A percentile compares a stretch with the other conserved stretches of the same genome.
phyloP scores from a whole-genome alignment of 2,329 filamentous ascomycete genomes.

The Ophiostoma pallidulum region DNA sequence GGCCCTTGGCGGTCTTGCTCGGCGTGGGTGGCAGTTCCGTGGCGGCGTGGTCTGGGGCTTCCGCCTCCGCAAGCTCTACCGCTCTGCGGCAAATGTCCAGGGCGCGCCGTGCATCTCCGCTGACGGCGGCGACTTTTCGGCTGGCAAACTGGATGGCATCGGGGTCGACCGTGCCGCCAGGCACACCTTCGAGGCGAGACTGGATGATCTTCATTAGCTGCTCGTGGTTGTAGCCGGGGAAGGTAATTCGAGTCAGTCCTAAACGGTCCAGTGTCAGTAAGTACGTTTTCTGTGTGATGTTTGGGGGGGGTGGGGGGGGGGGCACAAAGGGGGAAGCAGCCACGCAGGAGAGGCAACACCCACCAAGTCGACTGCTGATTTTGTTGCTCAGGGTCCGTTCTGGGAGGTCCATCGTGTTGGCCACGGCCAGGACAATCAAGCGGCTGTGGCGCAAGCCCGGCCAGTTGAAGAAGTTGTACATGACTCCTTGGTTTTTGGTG shows the following conservation, averaged over 20 bases:
- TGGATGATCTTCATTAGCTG: slow-evolving; percentile 97
- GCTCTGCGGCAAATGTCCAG: slow-evolving; percentile 92
- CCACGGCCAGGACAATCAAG: slow-evolving; percentile 91
- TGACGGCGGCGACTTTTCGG: slow-evolving; percentile 92
- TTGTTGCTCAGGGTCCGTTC: slow-evolving; percentile 97
- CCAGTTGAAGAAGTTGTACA: slow-evolving; percentile 99
- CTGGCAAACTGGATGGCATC: slow-evolving; percentile 95
- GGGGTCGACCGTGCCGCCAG: slow-evolving; percentile 79
- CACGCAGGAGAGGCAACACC: slow-evolving; percentile 16
- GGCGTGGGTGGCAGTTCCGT: slow-evolving; percentile 26
- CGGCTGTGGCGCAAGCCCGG: slow-evolving; percentile 83
- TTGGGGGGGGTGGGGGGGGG: too few relatives aligned
- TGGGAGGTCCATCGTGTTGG: slow-evolving; percentile 97
- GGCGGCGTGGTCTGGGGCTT: slow-evolving; percentile 26
- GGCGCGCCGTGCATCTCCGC: slow-evolving; percentile 83
- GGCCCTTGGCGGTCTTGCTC: slow-evolving; percentile 16
- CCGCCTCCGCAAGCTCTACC: slow-evolving; percentile 85
- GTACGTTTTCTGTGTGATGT: too few relatives aligned
- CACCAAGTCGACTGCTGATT: slow-evolving; percentile 77
- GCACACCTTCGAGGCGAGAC: slow-evolving; percentile 81
- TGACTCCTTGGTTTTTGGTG: slow-evolving; percentile 97
- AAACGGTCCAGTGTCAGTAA: neutral
- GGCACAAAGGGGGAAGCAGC: neutral
- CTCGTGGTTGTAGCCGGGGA: slow-evolving; percentile 92
- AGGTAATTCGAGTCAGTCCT: slow-evolving; percentile 86